phyloP scores from a whole-genome alignment of 805 yeast genomes.

The Candida succiphila region DNA sequence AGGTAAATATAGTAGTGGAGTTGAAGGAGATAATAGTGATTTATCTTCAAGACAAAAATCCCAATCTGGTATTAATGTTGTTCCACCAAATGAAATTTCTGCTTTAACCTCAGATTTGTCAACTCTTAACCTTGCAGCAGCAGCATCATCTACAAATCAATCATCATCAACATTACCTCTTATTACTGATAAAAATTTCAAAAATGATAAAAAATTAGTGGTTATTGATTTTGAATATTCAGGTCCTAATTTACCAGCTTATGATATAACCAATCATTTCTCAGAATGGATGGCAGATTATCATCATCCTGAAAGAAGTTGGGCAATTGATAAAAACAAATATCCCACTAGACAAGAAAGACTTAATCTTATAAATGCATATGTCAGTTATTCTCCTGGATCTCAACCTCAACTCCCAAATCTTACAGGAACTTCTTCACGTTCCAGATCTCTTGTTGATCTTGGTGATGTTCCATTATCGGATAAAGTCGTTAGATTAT shows the following conservation, averaged over 20 bases:
- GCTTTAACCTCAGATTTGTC: conserved; percentile 10
- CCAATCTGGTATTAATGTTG: conserved; percentile 2
- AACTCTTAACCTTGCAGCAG: conserved; percentile 8
- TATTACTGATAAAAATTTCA: conserved; percentile 18
- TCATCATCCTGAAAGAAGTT: conserved; percentile 45
- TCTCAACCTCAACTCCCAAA: conserved; percentile 19
- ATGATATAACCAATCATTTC: conserved; percentile 87
- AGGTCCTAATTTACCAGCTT: conserved; percentile 83
- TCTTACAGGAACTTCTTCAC: conserved; percentile 6
- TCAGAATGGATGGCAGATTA: conserved; percentile 97
- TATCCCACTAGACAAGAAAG: conserved; percentile 68
- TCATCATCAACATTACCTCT: conserved; percentile 14
- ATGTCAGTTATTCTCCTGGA: conserved; percentile 50
- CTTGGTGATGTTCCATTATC: conserved; percentile 24
- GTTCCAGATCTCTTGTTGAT: conserved; percentile 23
- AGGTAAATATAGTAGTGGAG: conserved; percentile 2
- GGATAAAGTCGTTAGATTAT: conserved; percentile 34
- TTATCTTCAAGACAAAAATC: conserved; percentile 1
- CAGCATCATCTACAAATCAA: too few species aligned
- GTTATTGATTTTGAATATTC: conserved; percentile 97
- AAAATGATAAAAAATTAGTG: conserved; percentile 57
- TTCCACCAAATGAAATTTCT: neutral
- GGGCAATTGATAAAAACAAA: conserved; percentile 40
- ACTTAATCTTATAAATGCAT: conserved; percentile 64
- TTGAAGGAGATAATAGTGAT: conserved; percentile 5